Percentiles rank a stretch among this genome's conserved stretches.
Evolutionary conservation across 2,329 filamentous ascomycete species (phyloP).

Genomic region (Ophiostoma novo-ulmi): DNA sequence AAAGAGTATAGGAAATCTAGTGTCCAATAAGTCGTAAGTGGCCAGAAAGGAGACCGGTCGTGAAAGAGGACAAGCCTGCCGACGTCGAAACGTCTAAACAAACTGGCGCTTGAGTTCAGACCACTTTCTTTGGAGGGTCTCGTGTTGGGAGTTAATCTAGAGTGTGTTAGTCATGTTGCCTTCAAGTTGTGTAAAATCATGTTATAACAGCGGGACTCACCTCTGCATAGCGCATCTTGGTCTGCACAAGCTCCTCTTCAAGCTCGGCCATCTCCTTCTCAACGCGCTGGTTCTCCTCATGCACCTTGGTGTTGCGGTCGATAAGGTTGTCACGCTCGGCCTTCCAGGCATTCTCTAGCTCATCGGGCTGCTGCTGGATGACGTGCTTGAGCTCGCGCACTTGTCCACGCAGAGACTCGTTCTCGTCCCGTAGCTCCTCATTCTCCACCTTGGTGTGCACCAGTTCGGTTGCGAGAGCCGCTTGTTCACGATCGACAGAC

Average conservation of each 20-base stretch:
- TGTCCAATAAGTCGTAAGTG: constrained; percentile 9
- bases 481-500: constrained; percentile 83
- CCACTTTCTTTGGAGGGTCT: constrained; percentile 71
- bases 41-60: background rate
- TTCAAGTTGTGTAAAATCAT: background rate
- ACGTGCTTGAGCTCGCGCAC: constrained; percentile 79
- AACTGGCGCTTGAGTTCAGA: constrained; percentile 63
- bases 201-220: constrained; percentile 48
- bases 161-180: constrained; percentile 16
- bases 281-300: constrained; percentile 82
- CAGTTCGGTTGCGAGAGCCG: constrained; percentile 82
- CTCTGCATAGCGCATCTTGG: constrained; percentile 94
- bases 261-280: constrained; percentile 89
- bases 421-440: constrained; percentile 80
- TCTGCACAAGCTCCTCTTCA: constrained; percentile 85
- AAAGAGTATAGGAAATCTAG: constrained; percentile 3
- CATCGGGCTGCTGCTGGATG: constrained; percentile 81
- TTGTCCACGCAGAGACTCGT: constrained; percentile 80
- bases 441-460: constrained; percentile 92
- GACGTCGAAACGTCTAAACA: constrained; percentile 32
- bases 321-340: constrained; percentile 87
- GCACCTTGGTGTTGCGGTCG: constrained; percentile 85
- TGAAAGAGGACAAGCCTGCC: background rate
- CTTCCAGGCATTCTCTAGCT: constrained; percentile 77
- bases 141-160: constrained; percentile 67